These are phyloP conservation scores for Mycena epipterygia DNA, from an alignment of 768 basidiomycete genomes.

Conservation along the genomic window DNA sequence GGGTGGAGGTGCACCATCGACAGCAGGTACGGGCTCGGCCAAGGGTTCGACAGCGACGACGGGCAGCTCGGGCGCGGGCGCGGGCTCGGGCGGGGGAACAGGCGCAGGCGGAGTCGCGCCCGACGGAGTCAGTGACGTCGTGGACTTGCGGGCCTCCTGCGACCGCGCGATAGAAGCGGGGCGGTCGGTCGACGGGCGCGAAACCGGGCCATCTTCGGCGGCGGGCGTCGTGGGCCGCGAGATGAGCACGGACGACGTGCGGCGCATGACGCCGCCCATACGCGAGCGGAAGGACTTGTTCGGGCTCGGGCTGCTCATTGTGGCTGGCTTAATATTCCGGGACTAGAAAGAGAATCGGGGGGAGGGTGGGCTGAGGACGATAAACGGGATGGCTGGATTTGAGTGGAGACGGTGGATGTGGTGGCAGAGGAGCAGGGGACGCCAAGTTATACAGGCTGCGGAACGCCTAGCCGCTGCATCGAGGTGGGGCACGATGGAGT, in stretches of 20 bases:
- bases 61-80: neutral
- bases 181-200: constrained; percentile 25
- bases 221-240: constrained; percentile 48
- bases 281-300: constrained; percentile 67
- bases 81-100: neutral
- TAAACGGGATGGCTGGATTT: neutral
- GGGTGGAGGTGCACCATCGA: too few species aligned
- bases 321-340: constrained; percentile 27
- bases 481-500: constrained; percentile 24
- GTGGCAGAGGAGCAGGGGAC: neutral
- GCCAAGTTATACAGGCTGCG: constrained; percentile 30
- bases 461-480: constrained; percentile 31
- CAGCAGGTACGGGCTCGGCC: constrained; percentile 35
- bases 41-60: neutral
- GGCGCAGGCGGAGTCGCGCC: constrained; percentile 6
- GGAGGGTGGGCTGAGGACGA: neutral
- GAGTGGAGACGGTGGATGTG: neutral
- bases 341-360: neutral
- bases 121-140: constrained; percentile 17
- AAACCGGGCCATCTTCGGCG: constrained; percentile 31
- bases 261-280: constrained; percentile 71
- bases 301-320: constrained; percentile 46
- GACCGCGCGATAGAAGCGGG: constrained; percentile 22
- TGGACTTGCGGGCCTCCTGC: constrained; percentile 25
- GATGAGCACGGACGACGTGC: constrained; percentile 71